Evolutionary conservation across 2,329 filamentous ascomycete species (phyloP).

Genomic region (Exutisphaerella laricina): DNA sequence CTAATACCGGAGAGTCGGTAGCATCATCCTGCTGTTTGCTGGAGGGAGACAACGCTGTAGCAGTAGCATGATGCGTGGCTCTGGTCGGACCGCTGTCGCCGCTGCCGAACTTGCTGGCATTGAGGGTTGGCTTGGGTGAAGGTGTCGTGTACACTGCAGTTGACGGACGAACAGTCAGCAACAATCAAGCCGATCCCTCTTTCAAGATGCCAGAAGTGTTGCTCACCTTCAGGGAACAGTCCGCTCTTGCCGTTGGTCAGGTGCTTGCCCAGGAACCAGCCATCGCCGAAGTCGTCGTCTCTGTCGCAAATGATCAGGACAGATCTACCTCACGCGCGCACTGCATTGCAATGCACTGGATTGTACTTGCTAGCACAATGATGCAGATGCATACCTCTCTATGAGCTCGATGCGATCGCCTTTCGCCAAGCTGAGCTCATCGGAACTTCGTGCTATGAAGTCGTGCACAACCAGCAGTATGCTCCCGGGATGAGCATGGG

Average conservation of each 20-base stretch:
- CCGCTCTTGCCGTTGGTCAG: conserved; percentile 67
- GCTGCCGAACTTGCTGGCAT: conserved; percentile 15
- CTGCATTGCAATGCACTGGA: conserved; percentile 1
- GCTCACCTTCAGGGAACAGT: conserved; percentile 74
- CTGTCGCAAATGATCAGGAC: conserved; percentile 7
- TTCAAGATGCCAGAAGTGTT: conserved; percentile 4
- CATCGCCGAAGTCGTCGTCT: conserved; percentile 84
- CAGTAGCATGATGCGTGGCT: conserved; percentile 16
- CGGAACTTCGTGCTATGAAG: conserved; percentile 82
- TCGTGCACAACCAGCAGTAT: conserved; percentile 71
- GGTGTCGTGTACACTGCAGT: conserved; percentile 36
- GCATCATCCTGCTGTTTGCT: conserved; percentile 11
- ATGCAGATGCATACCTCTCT: conserved; percentile 53
- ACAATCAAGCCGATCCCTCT: too few relatives aligned
- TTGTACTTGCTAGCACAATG: too few relatives aligned
- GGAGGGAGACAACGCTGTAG: conserved; percentile 11
- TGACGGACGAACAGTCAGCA: too few relatives aligned
- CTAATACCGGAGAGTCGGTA: conserved; percentile 11
- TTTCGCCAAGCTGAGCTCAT: conserved; percentile 84
- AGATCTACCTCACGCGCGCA: not conserved
- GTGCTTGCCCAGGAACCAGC: conserved; percentile 67
- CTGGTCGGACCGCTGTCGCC: conserved; percentile 20
- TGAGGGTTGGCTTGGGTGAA: conserved; percentile 33
- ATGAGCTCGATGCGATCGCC: conserved; percentile 78
- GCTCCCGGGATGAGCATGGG: conserved; percentile 29